Evolutionary conservation across 345 rosid genomes (phyloP).

Genomic region (Rhodomyrtus tomentosa): DNA sequence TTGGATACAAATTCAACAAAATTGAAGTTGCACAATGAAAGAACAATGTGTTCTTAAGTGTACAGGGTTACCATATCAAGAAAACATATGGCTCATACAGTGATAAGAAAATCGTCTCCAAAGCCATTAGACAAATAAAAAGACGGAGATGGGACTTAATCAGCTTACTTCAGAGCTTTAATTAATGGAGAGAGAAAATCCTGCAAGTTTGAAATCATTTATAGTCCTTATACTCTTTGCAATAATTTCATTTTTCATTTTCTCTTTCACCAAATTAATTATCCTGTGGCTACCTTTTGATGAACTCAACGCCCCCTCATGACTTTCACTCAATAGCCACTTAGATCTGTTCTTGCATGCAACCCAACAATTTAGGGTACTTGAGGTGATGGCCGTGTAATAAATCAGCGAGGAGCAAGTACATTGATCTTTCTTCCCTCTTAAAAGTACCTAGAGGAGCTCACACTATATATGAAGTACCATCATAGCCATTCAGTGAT

Average conservation of each 20-base stretch:
- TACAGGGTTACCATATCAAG: background rate
- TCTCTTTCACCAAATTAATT: too few species aligned
- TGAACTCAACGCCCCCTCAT: too few species aligned
- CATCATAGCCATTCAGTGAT: background rate
- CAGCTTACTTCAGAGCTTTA: background rate
- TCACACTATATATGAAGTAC: background rate
- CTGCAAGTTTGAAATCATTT: background rate
- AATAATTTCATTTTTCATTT: too few species aligned
- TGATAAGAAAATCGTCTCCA: background rate
- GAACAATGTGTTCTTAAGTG: background rate
- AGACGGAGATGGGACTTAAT: background rate
- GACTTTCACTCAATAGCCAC: background rate
- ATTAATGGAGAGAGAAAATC: background rate
- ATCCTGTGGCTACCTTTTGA: too few species aligned
- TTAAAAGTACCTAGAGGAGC: background rate
- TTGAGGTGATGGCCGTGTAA: background rate
- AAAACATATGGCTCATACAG: background rate
- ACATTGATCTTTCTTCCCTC: background rate
- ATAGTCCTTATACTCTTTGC: too few species aligned
- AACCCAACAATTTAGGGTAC: background rate
- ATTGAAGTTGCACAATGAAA: background rate
- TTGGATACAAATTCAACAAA: background rate
- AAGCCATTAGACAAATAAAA: background rate
- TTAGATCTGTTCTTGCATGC: background rate
- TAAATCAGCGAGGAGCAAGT: background rate